A percentile compares a stretch with the other conserved stretches of the same genome.
These are phyloP conservation scores for Panaeolus papilionaceus DNA, from an alignment of 768 basidiomycete species.

Conservation along the genomic window DNA sequence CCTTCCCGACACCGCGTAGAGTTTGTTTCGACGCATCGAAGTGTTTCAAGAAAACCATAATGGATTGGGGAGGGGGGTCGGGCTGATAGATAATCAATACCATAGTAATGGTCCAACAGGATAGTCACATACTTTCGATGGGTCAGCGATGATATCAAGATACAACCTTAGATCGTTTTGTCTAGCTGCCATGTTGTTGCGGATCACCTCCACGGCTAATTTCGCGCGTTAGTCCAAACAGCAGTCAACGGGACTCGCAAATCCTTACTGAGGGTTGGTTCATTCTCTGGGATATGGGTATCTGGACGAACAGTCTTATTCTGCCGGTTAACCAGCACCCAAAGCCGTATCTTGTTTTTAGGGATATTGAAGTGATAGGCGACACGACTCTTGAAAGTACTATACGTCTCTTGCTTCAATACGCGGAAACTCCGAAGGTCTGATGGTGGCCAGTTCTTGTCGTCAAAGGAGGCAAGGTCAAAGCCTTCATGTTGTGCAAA, in stretches of 20 bases:
- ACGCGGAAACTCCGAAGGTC: constrained; percentile 96
- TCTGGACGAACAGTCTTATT: constrained; percentile 99
- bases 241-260: constrained; percentile 2
- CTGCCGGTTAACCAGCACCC: constrained; percentile 98
- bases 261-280: constrained; percentile 83
- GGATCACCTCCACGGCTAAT: constrained; percentile 91
- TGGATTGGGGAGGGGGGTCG: constrained; percentile 78
- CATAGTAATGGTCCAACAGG: neutral
- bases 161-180: constrained; percentile 95
- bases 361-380: constrained; percentile 87
- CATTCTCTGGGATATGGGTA: constrained; percentile 94
- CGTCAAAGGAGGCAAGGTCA: constrained; percentile 96
- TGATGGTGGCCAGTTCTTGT: constrained; percentile 95
- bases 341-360: constrained; percentile 89
- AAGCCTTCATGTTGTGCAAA: constrained; percentile 97
- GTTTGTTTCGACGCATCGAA: constrained; percentile 95
- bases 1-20: constrained; percentile 84
- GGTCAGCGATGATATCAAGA: constrained; percentile 87
- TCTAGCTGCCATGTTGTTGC: constrained; percentile 97
- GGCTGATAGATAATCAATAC: constrained; percentile 49
- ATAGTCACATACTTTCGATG: constrained; percentile 60
- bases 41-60: constrained; percentile 99
- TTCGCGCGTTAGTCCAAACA: constrained; percentile 17
- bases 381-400: constrained; percentile 90
- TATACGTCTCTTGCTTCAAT: constrained; percentile 91